Percentiles rank a stretch among this genome's conserved stretches.
phyloP scores from a whole-genome alignment of 176 grass and related monocot genomes.

The Saccharum spontaneum region DNA sequence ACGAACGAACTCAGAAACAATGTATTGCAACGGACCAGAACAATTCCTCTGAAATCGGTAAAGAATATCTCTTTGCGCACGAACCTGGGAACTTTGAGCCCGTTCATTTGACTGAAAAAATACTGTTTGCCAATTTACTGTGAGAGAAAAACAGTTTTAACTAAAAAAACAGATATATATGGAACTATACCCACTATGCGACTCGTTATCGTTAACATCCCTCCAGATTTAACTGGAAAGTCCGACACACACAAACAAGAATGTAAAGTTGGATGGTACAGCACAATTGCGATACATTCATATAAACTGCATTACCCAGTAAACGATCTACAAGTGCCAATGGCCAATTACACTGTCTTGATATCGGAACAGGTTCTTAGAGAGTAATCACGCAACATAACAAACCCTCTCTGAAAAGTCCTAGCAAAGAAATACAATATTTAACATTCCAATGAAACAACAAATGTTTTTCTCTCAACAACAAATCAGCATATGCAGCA shows the following conservation, averaged over 20 bases:
- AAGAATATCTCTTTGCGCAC: background rate
- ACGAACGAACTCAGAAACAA: background rate
- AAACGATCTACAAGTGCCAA: slow-evolving; percentile 15
- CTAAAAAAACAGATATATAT: too few relatives aligned
- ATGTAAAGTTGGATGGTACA: background rate
- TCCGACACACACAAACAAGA: too few relatives aligned
- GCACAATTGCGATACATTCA: background rate
- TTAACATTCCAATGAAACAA: slow-evolving; percentile 22
- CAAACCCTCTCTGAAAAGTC: slow-evolving; percentile 22
- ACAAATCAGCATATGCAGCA: too few relatives aligned
- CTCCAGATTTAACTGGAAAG: too few relatives aligned
- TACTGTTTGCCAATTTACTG: too few relatives aligned
- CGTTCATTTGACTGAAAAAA: too few relatives aligned
- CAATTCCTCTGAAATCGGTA: background rate
- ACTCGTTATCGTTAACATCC: too few relatives aligned
- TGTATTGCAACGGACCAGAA: background rate
- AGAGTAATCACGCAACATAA: slow-evolving; percentile 16
- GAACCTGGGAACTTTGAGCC: background rate
- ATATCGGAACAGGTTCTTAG: background rate
- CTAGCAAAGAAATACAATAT: slow-evolving; percentile 31
- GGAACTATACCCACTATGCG: too few relatives aligned
- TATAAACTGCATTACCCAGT: slow-evolving; percentile 7
- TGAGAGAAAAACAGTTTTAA: too few relatives aligned
- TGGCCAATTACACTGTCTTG: slow-evolving; percentile 20
- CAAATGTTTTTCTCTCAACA: background rate